phyloP scores from a whole-genome alignment of 495 filamentous ascomycete genomes.

The Mytilinidion resinicola region DNA sequence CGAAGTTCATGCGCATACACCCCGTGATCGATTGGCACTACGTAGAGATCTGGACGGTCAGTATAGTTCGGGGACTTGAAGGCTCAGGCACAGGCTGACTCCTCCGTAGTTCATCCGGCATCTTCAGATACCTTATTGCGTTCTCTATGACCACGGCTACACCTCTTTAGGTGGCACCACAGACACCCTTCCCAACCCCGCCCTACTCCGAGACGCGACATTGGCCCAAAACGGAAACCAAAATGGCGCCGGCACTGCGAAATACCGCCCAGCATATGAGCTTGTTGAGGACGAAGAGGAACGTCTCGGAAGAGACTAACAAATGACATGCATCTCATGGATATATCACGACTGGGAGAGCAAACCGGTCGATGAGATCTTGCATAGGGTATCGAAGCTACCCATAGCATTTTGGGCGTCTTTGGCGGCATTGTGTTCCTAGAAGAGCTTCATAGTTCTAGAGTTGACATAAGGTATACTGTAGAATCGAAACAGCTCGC shows the following conservation, averaged over 20 bases:
- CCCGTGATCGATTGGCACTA: conserved; percentile 98
- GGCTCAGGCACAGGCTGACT: neutral
- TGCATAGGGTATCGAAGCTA: no score
- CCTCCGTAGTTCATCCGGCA: conserved; percentile 68
- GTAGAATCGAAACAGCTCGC: no score
- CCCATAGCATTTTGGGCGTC: no score
- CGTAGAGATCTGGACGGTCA: conserved; percentile 81
- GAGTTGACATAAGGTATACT: no score
- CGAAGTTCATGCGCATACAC: conserved; percentile 84
- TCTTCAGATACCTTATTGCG: conserved; percentile 71
- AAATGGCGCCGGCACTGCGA: conserved; percentile 23
- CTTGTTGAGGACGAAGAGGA: conserved; percentile 79
- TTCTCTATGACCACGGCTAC: conserved; percentile 78
- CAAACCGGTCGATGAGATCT: no score
- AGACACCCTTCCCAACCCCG: conserved; percentile 87
- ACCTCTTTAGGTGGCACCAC: conserved; percentile 82
- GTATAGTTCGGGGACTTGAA: neutral
- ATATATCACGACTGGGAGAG: no score
- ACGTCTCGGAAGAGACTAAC: conserved; percentile 64
- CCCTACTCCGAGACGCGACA: conserved; percentile 35
- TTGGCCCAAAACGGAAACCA: conserved; percentile 4
- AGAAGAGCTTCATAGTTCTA: no score
- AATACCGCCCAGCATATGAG: conserved; percentile 80
- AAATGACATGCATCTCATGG: neutral
- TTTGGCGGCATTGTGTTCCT: no score